Conservation (phyloP, 345 rosid genomes). For the Euphorbia tirucalli region DNA sequence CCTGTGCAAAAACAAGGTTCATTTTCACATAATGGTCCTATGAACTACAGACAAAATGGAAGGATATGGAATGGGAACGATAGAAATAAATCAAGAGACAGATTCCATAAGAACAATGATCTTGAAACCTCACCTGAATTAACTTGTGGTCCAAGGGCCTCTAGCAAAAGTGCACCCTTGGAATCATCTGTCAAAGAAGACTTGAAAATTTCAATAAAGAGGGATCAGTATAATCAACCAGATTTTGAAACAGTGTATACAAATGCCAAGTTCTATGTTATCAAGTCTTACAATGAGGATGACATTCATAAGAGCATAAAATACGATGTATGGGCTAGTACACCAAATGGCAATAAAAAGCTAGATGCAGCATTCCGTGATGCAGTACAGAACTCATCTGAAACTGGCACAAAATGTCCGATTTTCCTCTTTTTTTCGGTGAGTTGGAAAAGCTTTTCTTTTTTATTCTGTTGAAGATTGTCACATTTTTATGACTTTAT, state of each 20-base stretch:
- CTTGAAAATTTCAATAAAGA: constrained; percentile 26
- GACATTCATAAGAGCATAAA: constrained; percentile 76
- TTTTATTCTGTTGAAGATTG: not conserved
- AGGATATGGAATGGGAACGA: constrained; percentile 47
- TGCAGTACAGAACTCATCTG: constrained; percentile 43
- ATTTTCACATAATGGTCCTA: constrained; percentile 26
- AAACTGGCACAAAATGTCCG: constrained; percentile 47
- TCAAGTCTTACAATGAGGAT: constrained; percentile 79
- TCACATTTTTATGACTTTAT: too few species aligned
- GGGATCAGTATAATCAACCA: constrained; percentile 51
- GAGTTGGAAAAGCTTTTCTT: constrained; percentile 23
- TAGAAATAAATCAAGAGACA: constrained; percentile 29
- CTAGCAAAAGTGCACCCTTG: constrained; percentile 34
- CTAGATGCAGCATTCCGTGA: constrained; percentile 62
- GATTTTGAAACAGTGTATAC: constrained; percentile 53
- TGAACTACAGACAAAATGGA: constrained; percentile 40
- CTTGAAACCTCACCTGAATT: constrained; percentile 45
- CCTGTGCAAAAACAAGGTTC: constrained; percentile 40
- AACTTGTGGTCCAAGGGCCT: constrained; percentile 68
- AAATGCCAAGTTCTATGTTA: constrained; percentile 61
- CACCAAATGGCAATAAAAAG: constrained; percentile 66
- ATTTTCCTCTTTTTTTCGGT: constrained; percentile 77
- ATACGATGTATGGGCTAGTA: constrained; percentile 78
- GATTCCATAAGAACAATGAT: constrained; percentile 35
- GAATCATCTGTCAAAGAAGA: constrained; percentile 44